A percentile compares a stretch with the other conserved stretches of the same genome.
phyloP scores from a whole-genome alignment of 2,329 filamentous ascomycete species.

The Monilinia aucupariae region DNA sequence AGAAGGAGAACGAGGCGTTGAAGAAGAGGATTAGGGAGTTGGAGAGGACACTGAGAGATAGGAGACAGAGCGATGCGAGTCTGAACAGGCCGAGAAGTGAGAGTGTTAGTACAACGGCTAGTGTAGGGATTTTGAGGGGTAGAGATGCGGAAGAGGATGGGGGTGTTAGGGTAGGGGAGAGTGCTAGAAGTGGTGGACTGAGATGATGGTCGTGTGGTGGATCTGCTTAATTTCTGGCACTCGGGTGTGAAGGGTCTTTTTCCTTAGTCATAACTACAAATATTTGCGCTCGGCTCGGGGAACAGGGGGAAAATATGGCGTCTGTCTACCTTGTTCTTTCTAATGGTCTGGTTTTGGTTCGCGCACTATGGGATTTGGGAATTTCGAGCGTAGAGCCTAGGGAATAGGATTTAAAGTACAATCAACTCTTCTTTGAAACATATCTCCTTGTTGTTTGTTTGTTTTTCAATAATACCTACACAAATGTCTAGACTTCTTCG shows the following conservation, averaged over 20 bases:
- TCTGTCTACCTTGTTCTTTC: neutral
- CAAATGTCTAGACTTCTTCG: neutral
- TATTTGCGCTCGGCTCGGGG: neutral
- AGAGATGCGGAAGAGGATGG: constrained; percentile 47
- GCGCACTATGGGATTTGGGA: neutral
- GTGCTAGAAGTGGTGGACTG: constrained; percentile 46
- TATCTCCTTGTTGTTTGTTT: neutral
- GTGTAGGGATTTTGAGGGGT: constrained; percentile 35
- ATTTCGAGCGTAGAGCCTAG: neutral
- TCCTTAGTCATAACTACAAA: neutral
- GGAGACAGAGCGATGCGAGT: constrained; percentile 39
- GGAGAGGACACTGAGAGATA: constrained; percentile 45
- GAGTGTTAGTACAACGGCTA: constrained; percentile 50
- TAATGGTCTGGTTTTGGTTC: neutral
- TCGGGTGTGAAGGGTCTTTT: neutral
- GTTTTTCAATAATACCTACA: neutral
- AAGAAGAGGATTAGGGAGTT: constrained; percentile 58
- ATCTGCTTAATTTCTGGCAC: neutral
- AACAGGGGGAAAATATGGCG: constrained; percentile 3
- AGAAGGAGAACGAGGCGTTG: constrained; percentile 58
- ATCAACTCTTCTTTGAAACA: neutral
- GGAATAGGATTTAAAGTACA: neutral
- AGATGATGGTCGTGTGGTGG: constrained; percentile 11
- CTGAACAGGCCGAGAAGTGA: constrained; percentile 42
- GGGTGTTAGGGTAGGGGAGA: constrained; percentile 56